Evolutionary conservation across 2,329 filamentous ascomycete species (phyloP), one percentile per base, ranked within the genome.

Genomic region (Curvularia eragrostidis): DNA sequence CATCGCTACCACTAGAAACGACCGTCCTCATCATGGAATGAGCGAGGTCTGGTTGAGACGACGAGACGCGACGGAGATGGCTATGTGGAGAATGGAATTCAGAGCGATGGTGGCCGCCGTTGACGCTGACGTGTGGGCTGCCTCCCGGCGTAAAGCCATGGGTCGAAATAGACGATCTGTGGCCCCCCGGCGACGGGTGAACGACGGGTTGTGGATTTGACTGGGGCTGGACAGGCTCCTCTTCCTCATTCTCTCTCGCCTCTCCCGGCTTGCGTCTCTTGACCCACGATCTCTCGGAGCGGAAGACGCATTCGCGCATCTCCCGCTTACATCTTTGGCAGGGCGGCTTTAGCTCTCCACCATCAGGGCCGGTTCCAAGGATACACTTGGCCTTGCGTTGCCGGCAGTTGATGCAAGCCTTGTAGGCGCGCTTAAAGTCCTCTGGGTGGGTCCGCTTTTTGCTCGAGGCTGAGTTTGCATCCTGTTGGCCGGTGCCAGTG

Each of bases 331-430:
- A 84, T 67, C 81, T 73, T 44, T 80, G 78, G 65, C 82, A 84
- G 30, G 81, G 76, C 10, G 75, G 73, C 59, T 76, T 75, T 44
- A 76, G 68, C 24, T 81, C 79, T 56, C 77, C 77, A 36, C 73
- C 75, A 54, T 78, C 73, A 2, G 76, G 78, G 4, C 77, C 69
- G 3, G 76, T 77, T 10, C 77, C 77, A 24, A 83, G 68, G 38
- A 83, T 81, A 62, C 82, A 84, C 70, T 82, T 83, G 49, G 82
- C 80, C 71, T 84, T 84, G 51, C 81, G 77, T 63, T 82, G 79
- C 49, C 82, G 81, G 64, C 82, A 84, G 56, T 81, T 79, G 56
- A 83, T 79, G 68, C 82, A 84, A 21, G 82, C 82, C 70, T 84
- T 84, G 78, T 84, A 84, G 36, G 82, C 81, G 59, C 82, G 81